A percentile compares a stretch with the other conserved stretches of the same genome.
These are phyloP conservation scores for Drechslera avenae DNA, from an alignment of 2,329 filamentous ascomycete genomes.

Conservation along the genomic window DNA sequence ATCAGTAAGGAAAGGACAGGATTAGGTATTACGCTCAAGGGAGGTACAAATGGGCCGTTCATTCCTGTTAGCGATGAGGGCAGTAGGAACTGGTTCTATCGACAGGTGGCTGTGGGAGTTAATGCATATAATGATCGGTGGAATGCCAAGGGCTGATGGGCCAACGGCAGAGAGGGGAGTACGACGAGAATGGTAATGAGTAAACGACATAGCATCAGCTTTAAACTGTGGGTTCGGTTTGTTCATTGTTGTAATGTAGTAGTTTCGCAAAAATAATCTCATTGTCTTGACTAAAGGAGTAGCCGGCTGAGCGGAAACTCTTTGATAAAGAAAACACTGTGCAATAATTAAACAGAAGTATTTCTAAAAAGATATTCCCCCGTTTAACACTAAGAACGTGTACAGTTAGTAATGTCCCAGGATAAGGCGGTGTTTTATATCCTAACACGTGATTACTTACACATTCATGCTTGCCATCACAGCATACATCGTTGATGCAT, in stretches of 20 bases:
- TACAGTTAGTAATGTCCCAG: no score
- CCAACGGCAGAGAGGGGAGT: background rate
- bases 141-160: slow-evolving; percentile 61
- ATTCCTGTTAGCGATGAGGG: slow-evolving; percentile 92
- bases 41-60: slow-evolving; percentile 91
- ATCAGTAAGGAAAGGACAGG: slow-evolving; percentile 97
- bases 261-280: no score
- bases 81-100: slow-evolving; percentile 68
- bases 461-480: no score
- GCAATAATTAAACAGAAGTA: no score
- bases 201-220: slow-evolving; percentile 11
- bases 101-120: slow-evolving; percentile 68
- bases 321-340: no score
- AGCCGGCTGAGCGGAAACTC: no score
- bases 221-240: background rate
- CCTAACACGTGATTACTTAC: no score
- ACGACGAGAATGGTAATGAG: background rate
- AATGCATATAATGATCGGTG: slow-evolving; percentile 72
- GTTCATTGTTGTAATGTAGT: slow-evolving; percentile 8
- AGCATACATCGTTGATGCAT: no score
- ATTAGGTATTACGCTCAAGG: slow-evolving; percentile 84
- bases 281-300: no score
- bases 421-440: no score
- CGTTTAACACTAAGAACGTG: no score
- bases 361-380: no score